Evolutionary conservation across 2,329 filamentous ascomycete genomes (phyloP).

Genomic region (Pseudogymnoascus sp.): DNA sequence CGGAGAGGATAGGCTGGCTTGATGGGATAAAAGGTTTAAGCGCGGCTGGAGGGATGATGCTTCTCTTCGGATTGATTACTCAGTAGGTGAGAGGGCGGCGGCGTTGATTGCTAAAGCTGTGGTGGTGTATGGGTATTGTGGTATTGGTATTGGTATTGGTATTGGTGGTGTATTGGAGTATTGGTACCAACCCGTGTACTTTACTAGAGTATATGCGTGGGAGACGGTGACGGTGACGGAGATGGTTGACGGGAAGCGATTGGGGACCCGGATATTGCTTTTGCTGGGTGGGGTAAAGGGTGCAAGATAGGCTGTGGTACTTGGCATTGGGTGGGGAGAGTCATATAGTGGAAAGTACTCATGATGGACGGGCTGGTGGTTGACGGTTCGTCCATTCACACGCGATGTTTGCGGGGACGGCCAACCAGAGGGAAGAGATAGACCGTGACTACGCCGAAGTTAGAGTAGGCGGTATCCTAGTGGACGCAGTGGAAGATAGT

Average conservation of each 20-base stretch:
- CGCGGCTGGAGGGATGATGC: not conserved
- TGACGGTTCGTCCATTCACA: not conserved
- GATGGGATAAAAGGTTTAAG: not conserved
- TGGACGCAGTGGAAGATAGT: not conserved
- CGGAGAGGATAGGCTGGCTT: not conserved
- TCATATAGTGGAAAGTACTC: not conserved
- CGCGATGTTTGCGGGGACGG: not conserved
- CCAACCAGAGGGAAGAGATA: not conserved
- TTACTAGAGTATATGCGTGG: not conserved
- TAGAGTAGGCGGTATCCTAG: not conserved
- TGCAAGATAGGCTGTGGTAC: not conserved
- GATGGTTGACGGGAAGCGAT: not conserved
- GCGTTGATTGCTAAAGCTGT: constrained; percentile 1
- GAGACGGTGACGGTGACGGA: not conserved
- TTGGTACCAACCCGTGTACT: not conserved
- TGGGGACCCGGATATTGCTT: not conserved
- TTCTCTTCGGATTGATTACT: not conserved
- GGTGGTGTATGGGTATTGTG: not conserved
- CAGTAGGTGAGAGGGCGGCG: not conserved
- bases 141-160: no score
- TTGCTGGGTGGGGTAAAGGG: not conserved
- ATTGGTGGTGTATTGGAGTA: not conserved
- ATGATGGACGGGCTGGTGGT: not conserved
- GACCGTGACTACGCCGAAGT: not conserved
- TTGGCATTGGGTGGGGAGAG: not conserved